Conservation (phyloP, 768 basidiomycete genomes). For the Boletales sp. region DNA sequence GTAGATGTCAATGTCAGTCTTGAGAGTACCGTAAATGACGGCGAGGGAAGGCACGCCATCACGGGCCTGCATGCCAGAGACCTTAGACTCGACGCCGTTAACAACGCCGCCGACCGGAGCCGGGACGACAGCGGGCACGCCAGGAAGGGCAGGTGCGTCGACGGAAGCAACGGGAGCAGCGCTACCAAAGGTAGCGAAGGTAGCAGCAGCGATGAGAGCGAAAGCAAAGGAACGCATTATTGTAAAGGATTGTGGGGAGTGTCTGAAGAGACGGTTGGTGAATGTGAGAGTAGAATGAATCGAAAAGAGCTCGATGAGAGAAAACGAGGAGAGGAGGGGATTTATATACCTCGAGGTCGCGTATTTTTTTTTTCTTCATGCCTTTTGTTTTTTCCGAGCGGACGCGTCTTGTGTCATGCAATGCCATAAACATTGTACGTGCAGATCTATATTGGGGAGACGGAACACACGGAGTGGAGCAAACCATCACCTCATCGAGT, state of each 20-base stretch:
- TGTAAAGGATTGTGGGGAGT: constrained; percentile 31
- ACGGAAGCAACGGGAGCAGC: constrained; percentile 16
- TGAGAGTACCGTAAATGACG: constrained; percentile 23
- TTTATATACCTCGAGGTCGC: no score
- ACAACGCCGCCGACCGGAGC: background rate
- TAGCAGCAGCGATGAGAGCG: constrained; percentile 23
- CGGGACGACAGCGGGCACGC: background rate
- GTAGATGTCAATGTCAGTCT: constrained; percentile 12
- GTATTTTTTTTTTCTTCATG: no score
- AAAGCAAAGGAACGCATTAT: constrained; percentile 36
- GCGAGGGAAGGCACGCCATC: constrained; percentile 16
- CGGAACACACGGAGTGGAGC: constrained; percentile 15
- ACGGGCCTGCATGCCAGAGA: background rate
- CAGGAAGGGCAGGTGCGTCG: background rate
- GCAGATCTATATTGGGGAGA: background rate
- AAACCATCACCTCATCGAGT: background rate
- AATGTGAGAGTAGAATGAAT: background rate
- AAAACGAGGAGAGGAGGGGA: constrained; percentile 20
- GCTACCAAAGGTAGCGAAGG: constrained; percentile 28
- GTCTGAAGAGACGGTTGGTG: constrained; percentile 11
- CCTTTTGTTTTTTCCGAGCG: no score
- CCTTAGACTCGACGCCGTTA: no score
- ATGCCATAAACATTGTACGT: no score
- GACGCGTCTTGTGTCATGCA: no score
- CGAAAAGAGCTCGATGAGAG: constrained; percentile 4